phyloP scores from a whole-genome alignment of 345 rosid species.

The Eucalyptus pumila region DNA sequence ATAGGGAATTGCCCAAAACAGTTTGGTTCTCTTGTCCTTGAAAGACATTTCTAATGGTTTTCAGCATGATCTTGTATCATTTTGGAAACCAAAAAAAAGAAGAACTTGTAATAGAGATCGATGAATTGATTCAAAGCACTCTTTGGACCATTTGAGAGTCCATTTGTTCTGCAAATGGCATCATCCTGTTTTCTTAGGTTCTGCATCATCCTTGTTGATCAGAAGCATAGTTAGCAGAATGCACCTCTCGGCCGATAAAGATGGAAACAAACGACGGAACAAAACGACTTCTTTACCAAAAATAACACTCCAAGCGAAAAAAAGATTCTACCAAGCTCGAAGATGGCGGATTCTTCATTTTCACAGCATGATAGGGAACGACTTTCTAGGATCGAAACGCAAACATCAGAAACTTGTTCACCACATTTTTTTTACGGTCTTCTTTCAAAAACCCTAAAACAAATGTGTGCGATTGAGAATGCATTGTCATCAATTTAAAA shows the following conservation, averaged over 20 bases:
- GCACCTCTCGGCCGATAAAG: neutral
- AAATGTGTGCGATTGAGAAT: no score
- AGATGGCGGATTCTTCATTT: neutral
- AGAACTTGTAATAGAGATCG: neutral
- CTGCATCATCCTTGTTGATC: neutral
- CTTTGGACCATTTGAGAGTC: neutral
- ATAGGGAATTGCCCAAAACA: neutral
- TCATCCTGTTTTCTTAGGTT: neutral
- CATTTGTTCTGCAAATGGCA: neutral
- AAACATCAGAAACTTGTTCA: neutral
- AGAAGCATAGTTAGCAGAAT: neutral
- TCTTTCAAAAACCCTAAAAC: no score
- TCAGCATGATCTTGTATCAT: neutral
- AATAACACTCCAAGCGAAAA: neutral
- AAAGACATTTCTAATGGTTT: neutral
- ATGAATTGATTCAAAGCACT: neutral
- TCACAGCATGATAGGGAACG: neutral
- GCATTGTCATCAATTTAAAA: no score
- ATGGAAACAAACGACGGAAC: neutral
- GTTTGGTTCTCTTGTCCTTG: neutral
- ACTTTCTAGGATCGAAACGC: neutral
- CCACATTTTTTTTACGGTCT: no score
- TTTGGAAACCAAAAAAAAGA: neutral
- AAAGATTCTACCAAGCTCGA: neutral
- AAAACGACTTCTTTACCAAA: neutral